Base-by-base conservation (phyloP, 768 basidiomycete genomes). In the Holtermannia corniformis region DNA sequence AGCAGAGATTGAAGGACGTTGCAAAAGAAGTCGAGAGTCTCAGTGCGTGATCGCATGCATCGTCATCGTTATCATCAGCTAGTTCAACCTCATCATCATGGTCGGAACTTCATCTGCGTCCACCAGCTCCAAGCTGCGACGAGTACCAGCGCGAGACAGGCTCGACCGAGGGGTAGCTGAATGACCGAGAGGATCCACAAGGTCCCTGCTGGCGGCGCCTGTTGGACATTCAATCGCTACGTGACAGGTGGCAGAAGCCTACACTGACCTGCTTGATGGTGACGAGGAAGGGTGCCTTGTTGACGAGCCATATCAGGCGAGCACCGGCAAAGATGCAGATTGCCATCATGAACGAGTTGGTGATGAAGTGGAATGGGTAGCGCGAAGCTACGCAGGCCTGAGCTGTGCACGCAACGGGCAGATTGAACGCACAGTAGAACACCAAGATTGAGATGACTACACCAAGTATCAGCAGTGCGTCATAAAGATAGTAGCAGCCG, bases 121-220 rank as follows among this genome's bases (percentile, higher is more conserved):
- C 53, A 65, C 63, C 63, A 67, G 13, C 55, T 45, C 63, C 65
- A 72, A 1, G 41, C 56, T 3, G 56, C 60, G 0, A 72, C 67
- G 1, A 24, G 51, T 1, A 46, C 20, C 12, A 72, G 40, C 2
- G 59, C 57, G 19, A 68, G 41, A 16, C 68, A 44, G 14, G 64
- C 64, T 46, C 68, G 51, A 19, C 56, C 57, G 0, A 72, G 54
- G 1, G 66, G 65, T 23, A 72, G 51, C 55, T 70, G 70, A 0
- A 72, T 63, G 14, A 72, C 65, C 7, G 70, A 61, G 24, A 72
- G 49, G 27, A 70, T 67, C 70, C 70, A 72, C 21, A 72, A 19
- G 11, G 70, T 70, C 3, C 68, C 70, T 44, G 70, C 60, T 4
- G 70, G 57, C 5, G 70, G 68, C 12, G 68, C 70, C 70, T 72